Evolutionary conservation across 2,329 filamentous ascomycete genomes (phyloP).

Genomic region (Emergomyces africanus): DNA sequence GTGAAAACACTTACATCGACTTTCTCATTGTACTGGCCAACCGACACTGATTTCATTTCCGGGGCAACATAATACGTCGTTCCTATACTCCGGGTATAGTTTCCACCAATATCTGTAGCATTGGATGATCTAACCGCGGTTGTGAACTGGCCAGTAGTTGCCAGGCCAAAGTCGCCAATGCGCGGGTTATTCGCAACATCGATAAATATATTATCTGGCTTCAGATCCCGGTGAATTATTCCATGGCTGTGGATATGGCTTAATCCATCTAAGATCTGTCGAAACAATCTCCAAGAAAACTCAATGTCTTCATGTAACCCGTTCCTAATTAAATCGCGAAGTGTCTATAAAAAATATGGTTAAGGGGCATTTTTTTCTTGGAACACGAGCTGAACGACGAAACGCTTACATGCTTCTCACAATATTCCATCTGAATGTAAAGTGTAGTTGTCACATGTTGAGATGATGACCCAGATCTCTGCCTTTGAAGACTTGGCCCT

Average conservation of each 20-base stretch:
- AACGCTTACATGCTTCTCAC: constrained; percentile 62
- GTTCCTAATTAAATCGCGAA: constrained; percentile 73
- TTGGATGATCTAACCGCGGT: constrained; percentile 27
- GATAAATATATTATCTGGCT: constrained; percentile 96
- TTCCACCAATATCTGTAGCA: constrained; percentile 23
- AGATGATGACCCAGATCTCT: constrained; percentile 37
- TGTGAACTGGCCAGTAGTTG: constrained; percentile 63
- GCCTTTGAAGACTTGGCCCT: constrained; percentile 26
- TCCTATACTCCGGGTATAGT: constrained; percentile 45
- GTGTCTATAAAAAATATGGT: constrained; percentile 42
- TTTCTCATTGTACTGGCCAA: constrained; percentile 76
- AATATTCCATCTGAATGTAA: constrained; percentile 99
- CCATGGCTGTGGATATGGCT: constrained; percentile 80
- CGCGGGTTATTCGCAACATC: constrained; percentile 82
- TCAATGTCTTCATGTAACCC: constrained; percentile 60
- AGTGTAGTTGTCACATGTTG: constrained; percentile 57
- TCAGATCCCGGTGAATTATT: constrained; percentile 91
- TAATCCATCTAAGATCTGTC: constrained; percentile 81
- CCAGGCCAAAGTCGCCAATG: constrained; percentile 92
- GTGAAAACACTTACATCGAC: constrained; percentile 54
- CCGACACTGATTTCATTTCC: constrained; percentile 65
- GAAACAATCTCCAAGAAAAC: constrained; percentile 79
- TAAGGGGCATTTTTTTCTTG: constrained; percentile 4
- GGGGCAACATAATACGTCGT: constrained; percentile 91
- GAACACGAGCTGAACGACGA: neutral